These are phyloP conservation scores for Lanmaoa rubissima DNA, from an alignment of 768 basidiomycete species.

Conservation along the genomic window DNA sequence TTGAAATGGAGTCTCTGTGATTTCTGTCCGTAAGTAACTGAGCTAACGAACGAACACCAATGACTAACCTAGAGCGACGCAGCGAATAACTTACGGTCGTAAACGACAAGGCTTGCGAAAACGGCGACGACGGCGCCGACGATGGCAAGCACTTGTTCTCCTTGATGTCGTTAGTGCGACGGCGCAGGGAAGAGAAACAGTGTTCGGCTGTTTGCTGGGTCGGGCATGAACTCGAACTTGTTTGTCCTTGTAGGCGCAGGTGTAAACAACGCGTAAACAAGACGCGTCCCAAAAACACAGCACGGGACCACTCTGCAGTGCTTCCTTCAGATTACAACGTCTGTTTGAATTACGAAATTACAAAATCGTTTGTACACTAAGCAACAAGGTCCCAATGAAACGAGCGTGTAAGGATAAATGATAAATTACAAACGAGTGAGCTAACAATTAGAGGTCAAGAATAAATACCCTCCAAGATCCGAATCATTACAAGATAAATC, in stretches of 20 bases:
- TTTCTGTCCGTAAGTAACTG: neutral
- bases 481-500: constrained; percentile 31
- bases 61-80: constrained; percentile 23
- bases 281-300: constrained; percentile 15
- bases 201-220: neutral
- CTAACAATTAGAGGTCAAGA: neutral
- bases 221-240: constrained; percentile 31
- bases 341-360: neutral
- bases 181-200: constrained; percentile 20
- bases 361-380: neutral
- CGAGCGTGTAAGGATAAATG: neutral
- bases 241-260: constrained; percentile 29
- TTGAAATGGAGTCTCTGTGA: constrained; percentile 13
- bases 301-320: constrained; percentile 18
- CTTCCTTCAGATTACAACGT: neutral
- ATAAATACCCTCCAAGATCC: neutral
- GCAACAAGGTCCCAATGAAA: neutral
- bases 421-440: neutral
- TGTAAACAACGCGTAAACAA: constrained; percentile 35
- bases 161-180: constrained; percentile 16
- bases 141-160: constrained; percentile 21
- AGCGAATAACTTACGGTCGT: constrained; percentile 29
- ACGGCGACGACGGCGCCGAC: constrained; percentile 18
- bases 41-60: neutral
- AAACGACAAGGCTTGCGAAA: constrained; percentile 18